Percentiles rank a stretch among this genome's conserved stretches.
Evolutionary conservation across 371 early-diverging fungal genomes (phyloP).

Genomic region (Circinella minor): DNA sequence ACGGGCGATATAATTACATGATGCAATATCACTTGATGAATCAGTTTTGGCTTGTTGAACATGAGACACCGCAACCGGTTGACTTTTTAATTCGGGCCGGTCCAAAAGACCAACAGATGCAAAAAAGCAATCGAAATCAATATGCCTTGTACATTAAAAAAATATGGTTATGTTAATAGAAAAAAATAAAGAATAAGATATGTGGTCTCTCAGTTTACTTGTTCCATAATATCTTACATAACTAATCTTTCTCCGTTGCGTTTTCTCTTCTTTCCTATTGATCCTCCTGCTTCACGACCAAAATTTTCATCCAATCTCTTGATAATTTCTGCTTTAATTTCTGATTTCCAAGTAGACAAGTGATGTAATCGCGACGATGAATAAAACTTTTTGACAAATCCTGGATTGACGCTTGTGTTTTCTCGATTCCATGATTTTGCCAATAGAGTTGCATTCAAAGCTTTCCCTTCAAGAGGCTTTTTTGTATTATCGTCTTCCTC

Average conservation of each 20-base stretch:
- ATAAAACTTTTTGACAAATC: constrained; percentile 79
- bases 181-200: too few relatives aligned
- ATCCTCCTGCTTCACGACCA: constrained; percentile 3
- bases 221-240: not conserved
- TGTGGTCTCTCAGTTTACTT: constrained; percentile 23
- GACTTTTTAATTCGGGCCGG: constrained; percentile 63
- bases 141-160: constrained; percentile 61
- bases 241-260: too few relatives aligned
- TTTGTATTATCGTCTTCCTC: not conserved
- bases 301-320: constrained; percentile 37
- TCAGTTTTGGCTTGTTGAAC: constrained; percentile 30
- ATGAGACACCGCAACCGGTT: constrained; percentile 62
- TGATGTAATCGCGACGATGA: constrained; percentile 83
- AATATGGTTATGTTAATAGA: not conserved
- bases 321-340: constrained; percentile 64
- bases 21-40: constrained; percentile 61
- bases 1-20: constrained; percentile 84
- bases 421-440: constrained; percentile 48
- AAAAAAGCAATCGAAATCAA: constrained; percentile 96
- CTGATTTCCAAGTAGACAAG: constrained; percentile 82
- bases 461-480: constrained; percentile 14
- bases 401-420: constrained; percentile 52
- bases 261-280: constrained; percentile 5
- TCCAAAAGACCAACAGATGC: constrained; percentile 78
- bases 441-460: constrained; percentile 29